These are phyloP conservation scores for Auricularia auricula-judae DNA, from an alignment of 768 basidiomycete genomes.

Conservation along the genomic window DNA sequence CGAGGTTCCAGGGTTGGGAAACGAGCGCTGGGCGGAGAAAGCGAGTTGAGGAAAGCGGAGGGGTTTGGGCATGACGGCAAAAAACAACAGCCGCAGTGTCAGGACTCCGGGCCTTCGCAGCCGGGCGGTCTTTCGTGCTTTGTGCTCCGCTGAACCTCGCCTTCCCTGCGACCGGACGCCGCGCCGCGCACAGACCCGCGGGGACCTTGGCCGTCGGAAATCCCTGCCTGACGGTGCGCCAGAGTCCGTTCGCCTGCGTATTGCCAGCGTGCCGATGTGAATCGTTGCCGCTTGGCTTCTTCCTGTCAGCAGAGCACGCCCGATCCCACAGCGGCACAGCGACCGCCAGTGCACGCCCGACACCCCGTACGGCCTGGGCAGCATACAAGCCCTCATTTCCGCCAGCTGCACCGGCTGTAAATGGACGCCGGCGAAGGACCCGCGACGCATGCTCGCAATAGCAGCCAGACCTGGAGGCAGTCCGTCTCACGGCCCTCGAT, in stretches of 20 bases:
- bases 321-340: no score
- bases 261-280: background rate
- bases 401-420: background rate
- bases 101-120: no score
- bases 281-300: background rate
- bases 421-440: background rate
- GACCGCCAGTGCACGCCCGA: no score
- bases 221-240: background rate
- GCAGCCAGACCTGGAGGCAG: background rate
- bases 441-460: background rate
- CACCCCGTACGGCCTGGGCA: background rate
- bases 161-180: background rate
- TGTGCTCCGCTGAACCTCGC: no score
- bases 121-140: no score
- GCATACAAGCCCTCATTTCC: background rate
- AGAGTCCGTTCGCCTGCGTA: background rate
- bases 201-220: background rate
- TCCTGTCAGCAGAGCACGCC: background rate
- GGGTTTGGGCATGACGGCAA: no score
- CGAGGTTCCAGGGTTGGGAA: no score
- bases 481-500: background rate
- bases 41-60: no score
- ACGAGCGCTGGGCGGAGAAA: no score
- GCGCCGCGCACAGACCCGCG: background rate
- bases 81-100: no score